Evolutionary conservation across 768 basidiomycete genomes (phyloP).

Genomic region (Daedaleopsis sinensis): DNA sequence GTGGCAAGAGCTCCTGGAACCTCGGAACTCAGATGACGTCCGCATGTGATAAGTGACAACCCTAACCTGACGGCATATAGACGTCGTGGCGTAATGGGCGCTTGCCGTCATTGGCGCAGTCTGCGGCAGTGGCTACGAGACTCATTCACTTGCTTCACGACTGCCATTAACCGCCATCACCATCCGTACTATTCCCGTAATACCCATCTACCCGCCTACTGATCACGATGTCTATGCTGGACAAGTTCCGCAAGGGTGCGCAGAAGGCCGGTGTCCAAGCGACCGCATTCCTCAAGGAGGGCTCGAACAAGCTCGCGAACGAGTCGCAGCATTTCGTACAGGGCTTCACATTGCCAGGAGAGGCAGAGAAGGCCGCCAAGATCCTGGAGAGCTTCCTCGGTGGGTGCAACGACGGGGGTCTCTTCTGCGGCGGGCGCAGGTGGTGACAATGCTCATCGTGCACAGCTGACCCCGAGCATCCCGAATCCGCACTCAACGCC

Average conservation of each 20-base stretch:
- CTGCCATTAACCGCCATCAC: neutral
- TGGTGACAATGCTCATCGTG: constrained; percentile 2
- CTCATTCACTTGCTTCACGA: neutral
- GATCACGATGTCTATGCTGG: constrained; percentile 60
- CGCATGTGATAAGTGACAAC: constrained; percentile 1
- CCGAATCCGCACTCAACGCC: constrained; percentile 89
- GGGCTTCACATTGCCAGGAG: constrained; percentile 87
- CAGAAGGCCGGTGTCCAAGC: constrained; percentile 84
- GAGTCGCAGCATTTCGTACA: constrained; percentile 82
- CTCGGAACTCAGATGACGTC: too few species aligned
- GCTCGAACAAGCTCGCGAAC: constrained; percentile 67
- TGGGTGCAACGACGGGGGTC: constrained; percentile 32
- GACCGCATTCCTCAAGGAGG: constrained; percentile 69
- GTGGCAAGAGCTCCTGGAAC: too few species aligned
- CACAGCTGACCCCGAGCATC: constrained; percentile 83
- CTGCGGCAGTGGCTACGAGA: neutral
- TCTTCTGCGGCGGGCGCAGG: neutral
- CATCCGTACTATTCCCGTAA: neutral
- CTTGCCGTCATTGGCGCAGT: constrained; percentile 7
- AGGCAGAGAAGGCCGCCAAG: constrained; percentile 92
- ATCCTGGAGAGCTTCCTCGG: constrained; percentile 92
- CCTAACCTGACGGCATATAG: constrained; percentile 16
- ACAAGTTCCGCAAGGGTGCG: constrained; percentile 80
- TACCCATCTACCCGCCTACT: neutral
- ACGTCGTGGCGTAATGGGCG: constrained; percentile 21